These are phyloP conservation scores for Gossypium davidsonii DNA, from an alignment of 441 rosid species.

Conservation along the genomic window DNA sequence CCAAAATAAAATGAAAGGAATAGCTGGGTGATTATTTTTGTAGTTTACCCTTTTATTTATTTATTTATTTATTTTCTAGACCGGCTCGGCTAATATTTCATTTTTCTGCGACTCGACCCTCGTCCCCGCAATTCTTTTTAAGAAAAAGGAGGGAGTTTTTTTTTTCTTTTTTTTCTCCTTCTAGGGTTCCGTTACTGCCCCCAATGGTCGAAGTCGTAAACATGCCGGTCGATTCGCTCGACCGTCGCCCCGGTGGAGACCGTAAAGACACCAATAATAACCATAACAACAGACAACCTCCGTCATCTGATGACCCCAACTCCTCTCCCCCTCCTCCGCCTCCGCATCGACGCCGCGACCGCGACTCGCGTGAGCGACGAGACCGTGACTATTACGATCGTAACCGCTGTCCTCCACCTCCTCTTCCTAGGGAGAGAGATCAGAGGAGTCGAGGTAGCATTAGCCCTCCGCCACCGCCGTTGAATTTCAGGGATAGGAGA, in stretches of 20 bases:
- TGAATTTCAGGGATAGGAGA: conserved; percentile 62
- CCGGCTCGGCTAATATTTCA: neutral
- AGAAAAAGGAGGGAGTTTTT: neutral
- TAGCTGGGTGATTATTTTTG: no score
- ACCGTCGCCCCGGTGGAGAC: conserved; percentile 20
- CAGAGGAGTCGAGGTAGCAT: conserved; percentile 61
- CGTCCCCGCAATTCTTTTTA: neutral
- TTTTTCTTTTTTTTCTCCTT: neutral
- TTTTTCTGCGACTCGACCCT: neutral
- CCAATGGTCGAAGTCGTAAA: conserved; percentile 40
- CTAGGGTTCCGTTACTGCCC: conserved; percentile 19
- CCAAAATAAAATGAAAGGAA: no score
- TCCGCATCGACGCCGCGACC: conserved; percentile 38
- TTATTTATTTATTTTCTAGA: neutral
- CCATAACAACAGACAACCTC: conserved; percentile 5
- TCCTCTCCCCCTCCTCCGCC: conserved; percentile 16
- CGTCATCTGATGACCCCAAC: conserved; percentile 15
- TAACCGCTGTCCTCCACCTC: conserved; percentile 52
- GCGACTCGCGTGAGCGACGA: conserved; percentile 50
- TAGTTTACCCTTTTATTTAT: neutral
- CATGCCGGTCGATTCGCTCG: conserved; percentile 36
- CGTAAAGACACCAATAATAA: conserved; percentile 9
- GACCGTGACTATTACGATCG: conserved; percentile 38
- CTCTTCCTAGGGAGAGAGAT: conserved; percentile 55
- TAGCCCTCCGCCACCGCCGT: conserved; percentile 77